A percentile compares a stretch with the other conserved stretches of the same genome.
These are phyloP conservation scores for Gregarina niphandrodes DNA, from an alignment of 169 alveolate species.

Conservation along the genomic window DNA sequence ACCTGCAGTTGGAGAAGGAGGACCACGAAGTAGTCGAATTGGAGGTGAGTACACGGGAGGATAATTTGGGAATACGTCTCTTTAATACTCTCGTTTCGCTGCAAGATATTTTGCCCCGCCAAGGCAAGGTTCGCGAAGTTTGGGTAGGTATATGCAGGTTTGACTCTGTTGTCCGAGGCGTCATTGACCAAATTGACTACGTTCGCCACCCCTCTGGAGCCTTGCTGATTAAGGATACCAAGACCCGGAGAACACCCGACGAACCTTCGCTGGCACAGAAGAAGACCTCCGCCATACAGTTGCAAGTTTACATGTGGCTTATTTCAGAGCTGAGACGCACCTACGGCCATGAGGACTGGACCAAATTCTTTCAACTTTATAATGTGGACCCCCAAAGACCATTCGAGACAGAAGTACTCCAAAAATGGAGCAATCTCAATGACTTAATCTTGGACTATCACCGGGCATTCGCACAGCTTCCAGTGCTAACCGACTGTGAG, in stretches of 20 bases:
- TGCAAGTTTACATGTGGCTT: conserved; percentile 27
- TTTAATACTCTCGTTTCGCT: conserved; percentile 29
- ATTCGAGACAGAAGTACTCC: no score
- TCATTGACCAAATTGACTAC: conserved; percentile 36
- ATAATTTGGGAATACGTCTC: conserved; percentile 33
- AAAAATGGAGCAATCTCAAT: no score
- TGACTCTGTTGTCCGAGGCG: conserved; percentile 35
- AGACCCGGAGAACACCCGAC: conserved; percentile 27
- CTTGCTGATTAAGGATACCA: conserved; percentile 45
- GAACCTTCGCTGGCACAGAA: conserved; percentile 34
- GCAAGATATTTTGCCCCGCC: conserved; percentile 21
- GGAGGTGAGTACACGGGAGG: conserved; percentile 36
- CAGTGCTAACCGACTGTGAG: no score
- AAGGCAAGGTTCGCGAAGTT: conserved; percentile 41
- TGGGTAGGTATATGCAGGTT: conserved; percentile 35
- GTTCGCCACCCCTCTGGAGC: no score
- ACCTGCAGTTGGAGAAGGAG: conserved; percentile 37
- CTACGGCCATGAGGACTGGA: no score
- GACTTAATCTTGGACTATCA: no score
- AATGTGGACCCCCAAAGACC: no score
- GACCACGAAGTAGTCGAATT: conserved; percentile 40
- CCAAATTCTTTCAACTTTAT: no score
- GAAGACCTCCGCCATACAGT: conserved; percentile 39
- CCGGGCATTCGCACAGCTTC: no score
- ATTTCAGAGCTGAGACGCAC: no score